Evolutionary conservation across 2,329 filamentous ascomycete species (phyloP), one percentile per base, ranked within the genome.

Genomic region (Bipolaris zeicola): DNA sequence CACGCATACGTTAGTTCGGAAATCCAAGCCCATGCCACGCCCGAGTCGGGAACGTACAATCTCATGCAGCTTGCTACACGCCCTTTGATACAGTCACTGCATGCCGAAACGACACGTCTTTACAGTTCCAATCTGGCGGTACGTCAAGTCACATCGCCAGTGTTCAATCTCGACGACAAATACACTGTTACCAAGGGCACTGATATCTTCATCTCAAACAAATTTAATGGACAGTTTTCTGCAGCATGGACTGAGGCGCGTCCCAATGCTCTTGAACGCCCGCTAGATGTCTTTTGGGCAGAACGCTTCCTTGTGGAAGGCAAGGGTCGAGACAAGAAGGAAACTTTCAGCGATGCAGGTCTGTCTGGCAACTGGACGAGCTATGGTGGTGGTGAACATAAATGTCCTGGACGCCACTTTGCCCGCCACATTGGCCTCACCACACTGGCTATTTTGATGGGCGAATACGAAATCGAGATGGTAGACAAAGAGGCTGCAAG

Each of bases 331-430:
- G 50, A 38, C 0, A 54, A 55, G 5, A 50, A 37, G 1, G 53
- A 53, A 46, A 49, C 59, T 6, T 65, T 54, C 11, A 66, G 52
- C 38, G 64, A 66, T 22, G 57, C 55, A 4, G 61, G 62, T 8
- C 28, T 66, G 0, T n/a, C 10, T 7, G 62, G 64, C 0, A 62
- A 43, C 2, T 65, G 58, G 62, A 64, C 58, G 3, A 42, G 36
- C 2, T 66, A 65, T 18, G 64, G 64, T 1, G 64, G 62, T 3
- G 64, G 64, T 0, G 62, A 56, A 38, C 64, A 66, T 13, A 50
- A 58, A n/a, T 66, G 64, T n/a, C 64, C 64, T 0, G 64, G 61
- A 0, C 11, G 62, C 0, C 62, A 65, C 16, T 62, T 58, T 24
- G 64, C 64, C 1, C 55, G 64, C 2, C 57, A 64, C 8, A 66